Conservation (phyloP, 768 basidiomycete species). For the Tulasnella sp. region DNA sequence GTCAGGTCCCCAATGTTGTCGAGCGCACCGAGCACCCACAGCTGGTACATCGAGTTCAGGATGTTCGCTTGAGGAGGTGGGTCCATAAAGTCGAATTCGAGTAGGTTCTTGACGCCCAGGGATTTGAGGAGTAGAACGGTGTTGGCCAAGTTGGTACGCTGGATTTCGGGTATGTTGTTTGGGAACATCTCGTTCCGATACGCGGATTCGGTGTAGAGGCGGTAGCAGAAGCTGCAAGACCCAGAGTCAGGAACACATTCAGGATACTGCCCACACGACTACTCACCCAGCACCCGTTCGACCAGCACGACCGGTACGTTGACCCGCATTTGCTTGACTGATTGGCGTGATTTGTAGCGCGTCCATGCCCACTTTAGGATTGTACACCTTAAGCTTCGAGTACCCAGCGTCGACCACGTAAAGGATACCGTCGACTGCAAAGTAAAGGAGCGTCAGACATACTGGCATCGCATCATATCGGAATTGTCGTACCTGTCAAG, state of each 20-base stretch:
- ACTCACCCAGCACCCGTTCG: conserved; percentile 89
- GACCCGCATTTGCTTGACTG: conserved; percentile 96
- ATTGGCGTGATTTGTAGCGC: conserved; percentile 98
- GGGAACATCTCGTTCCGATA: conserved; percentile 91
- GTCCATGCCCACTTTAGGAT: conserved; percentile 99
- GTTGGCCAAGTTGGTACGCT: conserved; percentile 94
- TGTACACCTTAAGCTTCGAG: conserved; percentile 97
- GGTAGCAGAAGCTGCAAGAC: conserved; percentile 71
- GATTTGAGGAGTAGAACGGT: conserved; percentile 92
- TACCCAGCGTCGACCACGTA: conserved; percentile 96
- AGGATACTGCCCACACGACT: neutral
- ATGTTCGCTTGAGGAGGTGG: conserved; percentile 99
- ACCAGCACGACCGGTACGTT: conserved; percentile 91
- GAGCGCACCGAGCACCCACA: conserved; percentile 96
- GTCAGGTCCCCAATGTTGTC: conserved; percentile 98
- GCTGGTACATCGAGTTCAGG: conserved; percentile 97
- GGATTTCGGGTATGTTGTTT: conserved; percentile 96
- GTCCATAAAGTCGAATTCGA: conserved; percentile 99
- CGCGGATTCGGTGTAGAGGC: conserved; percentile 94
- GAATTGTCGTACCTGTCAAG: conserved; percentile 53
- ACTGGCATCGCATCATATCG: neutral
- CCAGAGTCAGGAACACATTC: neutral
- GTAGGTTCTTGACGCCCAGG: conserved; percentile 88
- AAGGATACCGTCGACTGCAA: conserved; percentile 85
- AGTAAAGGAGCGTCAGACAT: neutral